A percentile compares a stretch with the other conserved stretches of the same genome.
phyloP scores from a whole-genome alignment of 352 stramenopile species.

The Phytophthora lateralis region DNA sequence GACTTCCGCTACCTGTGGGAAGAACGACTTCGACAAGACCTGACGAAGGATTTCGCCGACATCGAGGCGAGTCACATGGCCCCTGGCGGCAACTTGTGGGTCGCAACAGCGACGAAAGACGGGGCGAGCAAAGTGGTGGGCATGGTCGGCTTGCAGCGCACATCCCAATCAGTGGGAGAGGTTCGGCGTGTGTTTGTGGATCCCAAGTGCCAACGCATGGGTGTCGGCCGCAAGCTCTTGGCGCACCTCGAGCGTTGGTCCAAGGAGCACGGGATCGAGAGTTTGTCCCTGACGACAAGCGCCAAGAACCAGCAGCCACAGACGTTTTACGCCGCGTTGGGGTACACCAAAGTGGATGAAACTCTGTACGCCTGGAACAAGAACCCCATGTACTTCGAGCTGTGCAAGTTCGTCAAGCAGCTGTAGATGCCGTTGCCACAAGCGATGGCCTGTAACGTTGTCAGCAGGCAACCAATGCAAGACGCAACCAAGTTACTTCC shows the following conservation, averaged over 20 bases:
- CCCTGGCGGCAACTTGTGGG: conserved; percentile 35
- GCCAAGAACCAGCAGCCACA: conserved; percentile 11
- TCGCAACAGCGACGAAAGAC: conserved; percentile 15
- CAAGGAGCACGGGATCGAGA: conserved; percentile 14
- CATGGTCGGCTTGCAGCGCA: conserved; percentile 31
- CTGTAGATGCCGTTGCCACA: conserved; percentile 22
- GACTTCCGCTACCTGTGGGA: conserved; percentile 28
- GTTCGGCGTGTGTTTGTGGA: conserved; percentile 38
- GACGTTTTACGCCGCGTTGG: conserved; percentile 30
- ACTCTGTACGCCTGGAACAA: conserved; percentile 15
- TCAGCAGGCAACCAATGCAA: neutral
- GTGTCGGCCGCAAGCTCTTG: conserved; percentile 30
- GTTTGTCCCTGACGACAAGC: conserved; percentile 32
- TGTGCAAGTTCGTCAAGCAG: conserved; percentile 25
- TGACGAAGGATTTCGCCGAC: conserved; percentile 25
- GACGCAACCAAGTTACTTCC: conserved; percentile 16
- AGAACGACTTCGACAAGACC: conserved; percentile 22
- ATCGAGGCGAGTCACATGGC: conserved; percentile 26
- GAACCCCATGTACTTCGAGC: conserved; percentile 21
- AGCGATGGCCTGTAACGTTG: neutral
- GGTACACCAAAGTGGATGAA: conserved; percentile 22
- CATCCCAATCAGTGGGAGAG: conserved; percentile 17
- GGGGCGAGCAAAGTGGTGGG: conserved; percentile 18
- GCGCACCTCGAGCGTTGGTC: conserved; percentile 19
- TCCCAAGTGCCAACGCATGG: conserved; percentile 28